Percentiles rank a stretch among this genome's conserved stretches.
Evolutionary conservation across 2,329 filamentous ascomycete genomes (phyloP).

Genomic region (Penicillium sp.): DNA sequence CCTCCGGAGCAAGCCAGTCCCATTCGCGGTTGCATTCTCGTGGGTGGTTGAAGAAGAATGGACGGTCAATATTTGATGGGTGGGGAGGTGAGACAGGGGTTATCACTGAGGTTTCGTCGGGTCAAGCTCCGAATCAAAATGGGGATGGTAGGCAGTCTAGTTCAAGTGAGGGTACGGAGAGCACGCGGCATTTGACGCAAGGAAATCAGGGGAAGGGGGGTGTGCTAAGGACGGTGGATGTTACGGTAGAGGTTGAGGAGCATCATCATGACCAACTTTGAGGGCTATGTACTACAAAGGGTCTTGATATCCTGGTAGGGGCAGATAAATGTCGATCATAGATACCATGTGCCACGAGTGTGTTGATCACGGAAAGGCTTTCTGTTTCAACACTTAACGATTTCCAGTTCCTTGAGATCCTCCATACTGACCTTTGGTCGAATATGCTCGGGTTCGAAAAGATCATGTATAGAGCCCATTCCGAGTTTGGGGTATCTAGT

Average conservation of each 20-base stretch:
- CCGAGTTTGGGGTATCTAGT: too few relatives aligned
- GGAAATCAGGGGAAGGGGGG: neutral
- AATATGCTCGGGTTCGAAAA: too few relatives aligned
- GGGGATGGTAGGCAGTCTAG: neutral
- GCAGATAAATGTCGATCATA: too few relatives aligned
- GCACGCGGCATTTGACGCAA: neutral
- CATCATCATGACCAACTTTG: neutral
- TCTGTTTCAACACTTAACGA: too few relatives aligned
- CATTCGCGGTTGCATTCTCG: neutral
- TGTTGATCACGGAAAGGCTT: too few relatives aligned
- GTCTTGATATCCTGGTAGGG: too few relatives aligned
- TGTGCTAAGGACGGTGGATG: neutral
- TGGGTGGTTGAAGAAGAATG: neutral
- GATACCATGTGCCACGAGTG: too few relatives aligned
- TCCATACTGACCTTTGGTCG: too few relatives aligned
- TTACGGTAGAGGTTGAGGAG: neutral
- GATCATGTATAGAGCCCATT: too few relatives aligned
- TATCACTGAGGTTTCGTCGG: conserved; percentile 1
- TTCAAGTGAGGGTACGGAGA: neutral
- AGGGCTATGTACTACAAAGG: neutral
- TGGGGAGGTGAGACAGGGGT: neutral
- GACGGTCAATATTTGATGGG: too few relatives aligned
- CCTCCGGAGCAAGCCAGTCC: neutral
- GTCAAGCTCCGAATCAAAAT: conserved; percentile 1
- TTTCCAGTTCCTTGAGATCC: too few relatives aligned